Evolutionary conservation across 2,329 filamentous ascomycete genomes (phyloP).

Genomic region (Fusarium oxysporum): DNA sequence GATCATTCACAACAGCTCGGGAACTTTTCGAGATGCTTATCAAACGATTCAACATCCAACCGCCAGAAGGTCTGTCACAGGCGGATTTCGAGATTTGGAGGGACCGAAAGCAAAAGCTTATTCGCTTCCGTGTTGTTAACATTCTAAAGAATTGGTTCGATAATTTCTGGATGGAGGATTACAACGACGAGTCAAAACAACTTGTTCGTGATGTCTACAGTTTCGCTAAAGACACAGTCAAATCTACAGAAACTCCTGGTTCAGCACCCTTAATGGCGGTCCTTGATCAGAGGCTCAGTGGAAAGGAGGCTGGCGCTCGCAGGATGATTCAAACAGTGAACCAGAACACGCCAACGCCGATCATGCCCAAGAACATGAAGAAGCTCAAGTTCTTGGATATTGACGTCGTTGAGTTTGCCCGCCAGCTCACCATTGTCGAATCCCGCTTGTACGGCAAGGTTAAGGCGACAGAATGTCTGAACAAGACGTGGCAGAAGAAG

Average conservation of each 20-base stretch:
- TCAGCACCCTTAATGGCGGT: constrained; percentile 86
- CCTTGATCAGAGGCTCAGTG: constrained; percentile 87
- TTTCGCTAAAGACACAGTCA: constrained; percentile 92
- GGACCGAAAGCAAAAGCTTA: constrained; percentile 94
- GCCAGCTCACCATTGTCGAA: constrained; percentile 96
- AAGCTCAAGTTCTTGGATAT: constrained; percentile 99
- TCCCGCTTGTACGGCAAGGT: constrained; percentile 95
- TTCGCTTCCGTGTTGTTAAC: constrained; percentile 95
- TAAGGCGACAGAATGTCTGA: constrained; percentile 93
- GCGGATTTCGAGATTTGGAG: constrained; percentile 88
- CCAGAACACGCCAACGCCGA: constrained; percentile 84
- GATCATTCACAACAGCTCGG: constrained; percentile 90
- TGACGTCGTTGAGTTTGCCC: constrained; percentile 94
- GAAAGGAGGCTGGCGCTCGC: constrained; percentile 88
- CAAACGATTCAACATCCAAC: constrained; percentile 91
- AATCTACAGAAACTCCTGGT: constrained; percentile 92
- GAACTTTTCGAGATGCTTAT: constrained; percentile 95
- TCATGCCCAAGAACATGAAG: constrained; percentile 99
- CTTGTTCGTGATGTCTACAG: constrained; percentile 89
- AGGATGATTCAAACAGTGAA: constrained; percentile 88
- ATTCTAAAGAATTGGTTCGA: constrained; percentile 99
- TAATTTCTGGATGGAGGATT: constrained; percentile 98
- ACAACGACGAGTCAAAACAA: constrained; percentile 83
- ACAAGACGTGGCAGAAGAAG: constrained; percentile 99
- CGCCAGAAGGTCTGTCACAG: constrained; percentile 81